Percentiles rank a stretch among this genome's conserved stretches.
Evolutionary conservation across 2,329 filamentous ascomycete species (phyloP).

Genomic region (Coniochaeta sp.): DNA sequence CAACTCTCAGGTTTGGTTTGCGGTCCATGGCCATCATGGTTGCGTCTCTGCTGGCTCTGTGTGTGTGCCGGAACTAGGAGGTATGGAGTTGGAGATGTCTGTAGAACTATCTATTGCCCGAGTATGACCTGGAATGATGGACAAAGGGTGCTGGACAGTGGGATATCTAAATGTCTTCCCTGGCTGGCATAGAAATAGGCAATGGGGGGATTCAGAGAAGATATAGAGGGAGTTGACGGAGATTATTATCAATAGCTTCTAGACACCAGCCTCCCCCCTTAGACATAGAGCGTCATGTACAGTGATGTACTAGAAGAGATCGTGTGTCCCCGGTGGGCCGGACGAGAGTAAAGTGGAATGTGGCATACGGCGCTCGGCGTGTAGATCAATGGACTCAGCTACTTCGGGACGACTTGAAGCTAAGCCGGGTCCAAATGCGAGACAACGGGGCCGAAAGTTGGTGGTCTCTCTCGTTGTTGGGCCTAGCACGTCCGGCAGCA

Average conservation of each 20-base stretch:
- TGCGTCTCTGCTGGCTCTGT: neutral
- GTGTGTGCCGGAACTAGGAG: neutral
- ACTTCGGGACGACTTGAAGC: neutral
- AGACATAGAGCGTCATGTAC: conserved; percentile 1
- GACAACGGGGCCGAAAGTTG: neutral
- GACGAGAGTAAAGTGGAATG: neutral
- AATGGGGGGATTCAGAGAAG: neutral
- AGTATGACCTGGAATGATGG: neutral
- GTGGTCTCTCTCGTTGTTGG: neutral
- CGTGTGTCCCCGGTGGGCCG: neutral
- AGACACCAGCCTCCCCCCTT: conserved; percentile 3
- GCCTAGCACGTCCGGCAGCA: neutral
- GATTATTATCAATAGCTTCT: conserved; percentile 1
- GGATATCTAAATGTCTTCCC: neutral
- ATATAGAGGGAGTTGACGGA: conserved; percentile 1
- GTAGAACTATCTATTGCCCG: neutral
- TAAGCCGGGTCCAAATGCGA: neutral
- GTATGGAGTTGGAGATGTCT: neutral
- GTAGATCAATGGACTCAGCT: neutral
- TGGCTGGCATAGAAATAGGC: neutral
- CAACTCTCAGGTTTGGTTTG: conserved; percentile 1
- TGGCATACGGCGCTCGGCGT: conserved; percentile 1
- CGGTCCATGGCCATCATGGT: neutral
- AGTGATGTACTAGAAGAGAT: neutral
- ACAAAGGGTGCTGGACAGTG: neutral